Evolutionary conservation across 176 grass and related monocot species (phyloP), one percentile per base, ranked within the genome.

Genomic region (Ananas comosus): DNA sequence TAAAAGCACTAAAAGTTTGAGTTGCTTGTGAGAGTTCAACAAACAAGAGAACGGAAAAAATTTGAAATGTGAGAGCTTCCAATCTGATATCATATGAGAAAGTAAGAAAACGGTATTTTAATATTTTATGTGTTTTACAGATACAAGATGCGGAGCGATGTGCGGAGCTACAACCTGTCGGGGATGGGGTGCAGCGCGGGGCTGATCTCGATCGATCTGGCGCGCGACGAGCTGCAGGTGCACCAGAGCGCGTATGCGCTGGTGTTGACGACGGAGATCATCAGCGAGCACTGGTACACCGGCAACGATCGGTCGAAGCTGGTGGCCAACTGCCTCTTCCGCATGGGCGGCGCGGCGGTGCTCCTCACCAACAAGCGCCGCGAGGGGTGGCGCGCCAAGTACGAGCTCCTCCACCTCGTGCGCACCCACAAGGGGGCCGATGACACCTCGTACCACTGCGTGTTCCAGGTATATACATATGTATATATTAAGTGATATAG

Each of bases 121-220:
- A 7, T 42, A 42, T 7, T 42, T 6, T 42, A 42, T 42, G 5
- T 42, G 33, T 42, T 42, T 42, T 42, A 1, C 1, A 42, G 33
- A 42, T 42, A 97, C 79, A 92, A 90, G 77, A 81, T 97, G 65
- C 72, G 93, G 13, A 80, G 89, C 11, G 91, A 97, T 82, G 75
- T 92, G 49, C 79, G 79, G 51, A 92, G 83, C 68, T 97, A 87
- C 63, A 92, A 97, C 50, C 93, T 97, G 0, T 83, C 76, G 1
- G 93, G 93, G 49, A 97, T 97, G 93, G 93, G 89, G 0, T 97
- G 93, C 84, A 97, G 93, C 75, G 93, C 93, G 1, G 86, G 93
- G 4, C 81, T 97, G 63, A 92, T 97, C 71, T 73, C 86, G 33
- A 74, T 97, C 19, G 86, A 83, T 77, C 93, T 97, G 5, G 93